phyloP scores from a whole-genome alignment of 768 basidiomycete genomes.

The Austroboletus eburneus region DNA sequence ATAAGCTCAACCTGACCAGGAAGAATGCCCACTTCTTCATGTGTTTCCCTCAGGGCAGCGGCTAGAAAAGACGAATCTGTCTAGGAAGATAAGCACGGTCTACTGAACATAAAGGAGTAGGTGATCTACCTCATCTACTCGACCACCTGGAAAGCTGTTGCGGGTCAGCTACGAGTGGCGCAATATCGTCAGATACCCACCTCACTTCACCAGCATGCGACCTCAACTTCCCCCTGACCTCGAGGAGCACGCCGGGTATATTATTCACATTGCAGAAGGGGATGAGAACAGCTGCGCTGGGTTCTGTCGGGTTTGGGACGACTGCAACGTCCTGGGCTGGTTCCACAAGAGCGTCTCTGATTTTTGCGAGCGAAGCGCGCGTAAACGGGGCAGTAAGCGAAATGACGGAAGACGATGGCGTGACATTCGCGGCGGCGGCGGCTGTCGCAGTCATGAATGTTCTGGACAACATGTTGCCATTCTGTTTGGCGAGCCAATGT shows the following conservation, averaged over 20 bases:
- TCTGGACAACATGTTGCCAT: constrained; percentile 29
- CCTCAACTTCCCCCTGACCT: constrained; percentile 62
- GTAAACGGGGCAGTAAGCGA: constrained; percentile 37
- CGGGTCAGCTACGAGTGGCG: background rate
- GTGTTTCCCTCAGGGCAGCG: constrained; percentile 67
- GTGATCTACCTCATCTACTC: constrained; percentile 55
- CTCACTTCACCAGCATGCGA: constrained; percentile 82
- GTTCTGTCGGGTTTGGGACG: constrained; percentile 25
- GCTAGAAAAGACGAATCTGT: constrained; percentile 49
- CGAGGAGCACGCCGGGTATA: constrained; percentile 64
- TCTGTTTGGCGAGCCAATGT: background rate
- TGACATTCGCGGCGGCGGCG: background rate
- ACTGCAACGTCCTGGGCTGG: constrained; percentile 11
- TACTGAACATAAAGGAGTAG: background rate
- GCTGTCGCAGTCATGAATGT: constrained; percentile 16
- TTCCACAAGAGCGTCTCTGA: constrained; percentile 27
- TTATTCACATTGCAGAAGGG: constrained; percentile 72
- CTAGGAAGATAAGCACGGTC: constrained; percentile 28
- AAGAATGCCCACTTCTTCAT: constrained; percentile 66
- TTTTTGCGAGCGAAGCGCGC: constrained; percentile 28
- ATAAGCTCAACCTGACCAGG: constrained; percentile 61
- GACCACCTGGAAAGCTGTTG: constrained; percentile 72
- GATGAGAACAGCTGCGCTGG: constrained; percentile 68
- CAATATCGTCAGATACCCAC: constrained; percentile 33
- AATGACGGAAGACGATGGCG: constrained; percentile 17